phyloP scores from a whole-genome alignment of 208 protist species.

The Strigomonas culicis region DNA sequence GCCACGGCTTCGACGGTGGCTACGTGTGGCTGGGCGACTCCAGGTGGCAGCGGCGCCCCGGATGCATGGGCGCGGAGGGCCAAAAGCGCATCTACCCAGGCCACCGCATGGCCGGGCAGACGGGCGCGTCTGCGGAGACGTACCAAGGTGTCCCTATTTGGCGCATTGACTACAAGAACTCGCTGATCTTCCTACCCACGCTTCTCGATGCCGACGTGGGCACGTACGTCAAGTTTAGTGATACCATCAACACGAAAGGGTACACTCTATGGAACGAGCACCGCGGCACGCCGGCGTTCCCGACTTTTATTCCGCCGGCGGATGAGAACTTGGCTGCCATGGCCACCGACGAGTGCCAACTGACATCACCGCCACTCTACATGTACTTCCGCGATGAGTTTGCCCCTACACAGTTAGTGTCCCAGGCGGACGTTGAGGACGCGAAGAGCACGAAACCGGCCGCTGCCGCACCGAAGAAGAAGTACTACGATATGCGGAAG shows the following conservation, averaged over 20 bases:
- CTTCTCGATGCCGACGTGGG: slow-evolving; percentile 86
- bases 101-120: slow-evolving; percentile 90
- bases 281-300: slow-evolving; percentile 84
- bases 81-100: slow-evolving; percentile 91
- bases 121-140: slow-evolving; percentile 82
- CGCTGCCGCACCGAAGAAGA: slow-evolving; percentile 70
- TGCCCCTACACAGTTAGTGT: slow-evolving; percentile 71
- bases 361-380: slow-evolving; percentile 85
- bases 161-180: slow-evolving; percentile 94
- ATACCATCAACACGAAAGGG: slow-evolving; percentile 91
- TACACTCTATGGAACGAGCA: slow-evolving; percentile 92
- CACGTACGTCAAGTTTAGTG: slow-evolving; percentile 89
- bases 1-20: slow-evolving; percentile 91
- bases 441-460: slow-evolving; percentile 85
- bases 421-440: slow-evolving; percentile 88
- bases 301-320: slow-evolving; percentile 82
- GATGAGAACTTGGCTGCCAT: slow-evolving; percentile 85
- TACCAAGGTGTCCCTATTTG: slow-evolving; percentile 88
- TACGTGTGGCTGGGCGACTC: slow-evolving; percentile 92
- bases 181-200: slow-evolving; percentile 88
- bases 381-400: slow-evolving; percentile 91
- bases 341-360: slow-evolving; percentile 89
- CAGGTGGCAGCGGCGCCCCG: slow-evolving; percentile 90
- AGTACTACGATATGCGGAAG: slow-evolving; percentile 92
- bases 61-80: slow-evolving; percentile 86